phyloP scores from a whole-genome alignment of 108 stramenopile species.

The Epipyxis sp. region DNA sequence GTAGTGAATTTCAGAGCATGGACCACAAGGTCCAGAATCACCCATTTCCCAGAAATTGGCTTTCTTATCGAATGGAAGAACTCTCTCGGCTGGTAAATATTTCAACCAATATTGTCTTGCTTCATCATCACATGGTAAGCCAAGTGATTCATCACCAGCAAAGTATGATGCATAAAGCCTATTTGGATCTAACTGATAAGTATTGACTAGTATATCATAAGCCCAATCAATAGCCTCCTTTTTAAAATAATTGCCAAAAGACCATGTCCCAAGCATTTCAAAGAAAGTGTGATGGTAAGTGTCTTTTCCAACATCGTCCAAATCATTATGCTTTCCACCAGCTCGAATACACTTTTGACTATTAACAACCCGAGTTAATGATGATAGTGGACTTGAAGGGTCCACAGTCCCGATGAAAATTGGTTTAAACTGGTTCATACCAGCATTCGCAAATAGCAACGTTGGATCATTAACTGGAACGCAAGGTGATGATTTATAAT shows the following conservation, averaged over 20 bases:
- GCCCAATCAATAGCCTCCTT: conserved; percentile 55
- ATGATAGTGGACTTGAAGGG: conserved; percentile 47
- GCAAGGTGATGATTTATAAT: conserved; percentile 36
- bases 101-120: conserved; percentile 54
- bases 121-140: conserved; percentile 51
- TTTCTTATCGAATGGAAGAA: conserved; percentile 50
- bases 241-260: conserved; percentile 40
- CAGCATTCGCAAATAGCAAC: conserved; percentile 57
- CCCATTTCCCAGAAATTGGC: conserved; percentile 63
- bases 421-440: conserved; percentile 61
- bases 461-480: conserved; percentile 55
- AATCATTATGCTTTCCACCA: conserved; percentile 60
- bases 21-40: conserved; percentile 55
- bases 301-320: conserved; percentile 58
- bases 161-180: conserved; percentile 61
- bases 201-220: conserved; percentile 47
- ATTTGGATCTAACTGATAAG: conserved; percentile 42
- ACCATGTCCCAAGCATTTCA: conserved; percentile 61
- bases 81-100: conserved; percentile 49
- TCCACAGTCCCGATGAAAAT: conserved; percentile 57
- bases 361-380: conserved; percentile 50
- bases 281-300: conserved; percentile 62
- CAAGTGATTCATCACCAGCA: conserved; percentile 52
- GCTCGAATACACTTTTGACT: conserved; percentile 63
- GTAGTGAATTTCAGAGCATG: conserved; percentile 57